A percentile compares a stretch with the other conserved stretches of the same genome.
Evolutionary conservation across 2,329 filamentous ascomycete species (phyloP).

Genomic region (Epichloe hybrida): DNA sequence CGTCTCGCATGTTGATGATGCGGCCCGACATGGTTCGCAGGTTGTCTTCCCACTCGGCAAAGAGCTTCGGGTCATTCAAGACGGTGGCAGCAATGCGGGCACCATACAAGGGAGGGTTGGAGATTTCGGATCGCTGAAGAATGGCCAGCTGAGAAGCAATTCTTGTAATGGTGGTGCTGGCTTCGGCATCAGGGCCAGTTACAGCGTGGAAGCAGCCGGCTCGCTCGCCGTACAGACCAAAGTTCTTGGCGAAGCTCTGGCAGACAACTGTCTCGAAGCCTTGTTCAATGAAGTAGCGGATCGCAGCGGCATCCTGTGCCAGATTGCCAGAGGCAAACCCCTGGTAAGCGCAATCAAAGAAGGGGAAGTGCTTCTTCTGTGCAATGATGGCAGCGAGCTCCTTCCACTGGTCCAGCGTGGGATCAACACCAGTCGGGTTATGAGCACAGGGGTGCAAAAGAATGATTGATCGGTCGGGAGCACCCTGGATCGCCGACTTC

Average conservation of each 20-base stretch:
- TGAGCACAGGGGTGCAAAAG: conserved; percentile 92
- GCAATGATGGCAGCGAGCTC: conserved; percentile 69
- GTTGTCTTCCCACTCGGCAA: conserved; percentile 86
- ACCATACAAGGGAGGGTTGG: conserved; percentile 89
- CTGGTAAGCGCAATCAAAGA: conserved; percentile 97
- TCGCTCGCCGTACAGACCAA: conserved; percentile 92
- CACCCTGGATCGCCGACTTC: conserved; percentile 54
- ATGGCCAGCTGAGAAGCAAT: conserved; percentile 84
- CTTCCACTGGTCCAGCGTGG: conserved; percentile 87
- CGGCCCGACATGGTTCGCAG: conserved; percentile 87
- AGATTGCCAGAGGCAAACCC: conserved; percentile 92
- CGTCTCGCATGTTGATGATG: conserved; percentile 82
- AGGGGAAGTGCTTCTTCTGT: conserved; percentile 78
- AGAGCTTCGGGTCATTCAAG: conserved; percentile 70
- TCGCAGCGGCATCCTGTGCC: conserved; percentile 72
- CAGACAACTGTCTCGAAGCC: conserved; percentile 81
- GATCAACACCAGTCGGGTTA: conserved; percentile 96
- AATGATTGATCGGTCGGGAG: conserved; percentile 71
- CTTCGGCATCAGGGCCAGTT: conserved; percentile 56
- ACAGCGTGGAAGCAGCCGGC: conserved; percentile 95
- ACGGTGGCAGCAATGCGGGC: conserved; percentile 76
- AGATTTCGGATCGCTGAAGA: conserved; percentile 93
- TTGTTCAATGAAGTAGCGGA: conserved; percentile 85
- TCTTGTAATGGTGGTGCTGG: conserved; percentile 44
- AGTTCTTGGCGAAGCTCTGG: conserved; percentile 96